These are phyloP conservation scores for Metschnikowia proteae DNA, from an alignment of 805 yeast species.

Conservation along the genomic window DNA sequence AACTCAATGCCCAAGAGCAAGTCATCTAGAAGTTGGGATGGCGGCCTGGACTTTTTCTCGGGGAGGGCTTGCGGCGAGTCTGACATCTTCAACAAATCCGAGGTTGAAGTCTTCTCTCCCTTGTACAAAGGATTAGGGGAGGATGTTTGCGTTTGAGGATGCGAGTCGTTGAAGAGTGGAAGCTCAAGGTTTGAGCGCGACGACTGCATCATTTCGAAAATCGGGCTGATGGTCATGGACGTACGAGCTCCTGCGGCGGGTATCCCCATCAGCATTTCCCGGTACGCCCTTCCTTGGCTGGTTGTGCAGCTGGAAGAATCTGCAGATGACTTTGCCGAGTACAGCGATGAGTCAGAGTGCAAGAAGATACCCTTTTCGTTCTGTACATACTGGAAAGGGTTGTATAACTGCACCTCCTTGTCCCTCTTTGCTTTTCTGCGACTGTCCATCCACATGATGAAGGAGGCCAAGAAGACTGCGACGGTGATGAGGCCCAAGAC, in stretches of 20 bases:
- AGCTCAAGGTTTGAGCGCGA: conserved; percentile 14
- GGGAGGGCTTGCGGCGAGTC: background rate
- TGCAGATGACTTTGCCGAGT: conserved; percentile 15
- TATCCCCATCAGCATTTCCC: conserved; percentile 20
- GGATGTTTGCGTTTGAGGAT: background rate
- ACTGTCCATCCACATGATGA: conserved; percentile 17
- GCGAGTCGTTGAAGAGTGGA: conserved; percentile 10
- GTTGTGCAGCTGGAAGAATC: background rate
- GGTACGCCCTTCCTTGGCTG: conserved; percentile 20
- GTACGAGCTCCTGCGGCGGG: conserved; percentile 24
- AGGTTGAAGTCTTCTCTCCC: background rate
- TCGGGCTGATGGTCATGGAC: conserved; percentile 53
- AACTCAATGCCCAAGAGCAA: conserved; percentile 29
- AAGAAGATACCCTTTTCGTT: background rate
- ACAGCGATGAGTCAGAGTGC: conserved; percentile 17
- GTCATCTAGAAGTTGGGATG: conserved; percentile 47
- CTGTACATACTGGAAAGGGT: conserved; percentile 11
- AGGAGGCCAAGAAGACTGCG: conserved; percentile 19
- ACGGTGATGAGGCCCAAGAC: conserved; percentile 20
- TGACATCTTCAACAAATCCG: conserved; percentile 6
- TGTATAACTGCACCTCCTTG: conserved; percentile 29
- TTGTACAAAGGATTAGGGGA: background rate
- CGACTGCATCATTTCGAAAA: conserved; percentile 33
- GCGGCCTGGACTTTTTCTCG: conserved; percentile 36
- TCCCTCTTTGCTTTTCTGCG: conserved; percentile 26